Evolutionary conservation across 129 eudicot species (phyloP).

Genomic region (Flaveria sonorensis): DNA sequence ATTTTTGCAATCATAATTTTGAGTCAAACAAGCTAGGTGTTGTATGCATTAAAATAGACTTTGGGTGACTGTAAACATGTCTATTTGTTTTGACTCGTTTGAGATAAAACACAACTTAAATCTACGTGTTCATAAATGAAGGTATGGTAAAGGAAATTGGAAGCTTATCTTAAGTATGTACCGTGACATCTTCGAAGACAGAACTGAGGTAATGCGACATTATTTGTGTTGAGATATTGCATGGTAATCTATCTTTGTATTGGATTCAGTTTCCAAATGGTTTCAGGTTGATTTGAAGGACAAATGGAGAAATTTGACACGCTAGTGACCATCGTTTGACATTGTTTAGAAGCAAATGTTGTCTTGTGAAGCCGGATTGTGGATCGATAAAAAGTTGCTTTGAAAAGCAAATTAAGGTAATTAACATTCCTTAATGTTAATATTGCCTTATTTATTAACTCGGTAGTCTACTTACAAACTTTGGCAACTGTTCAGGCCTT

Average conservation of each 20-base stretch:
- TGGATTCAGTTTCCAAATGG: slow-evolving; percentile 4
- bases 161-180: slow-evolving; percentile 54
- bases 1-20: neutral
- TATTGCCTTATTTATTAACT: neutral
- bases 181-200: slow-evolving; percentile 59
- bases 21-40: neutral
- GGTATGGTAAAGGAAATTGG: slow-evolving; percentile 80
- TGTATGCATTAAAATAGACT: slow-evolving; percentile 2
- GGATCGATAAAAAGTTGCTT: slow-evolving; percentile 4
- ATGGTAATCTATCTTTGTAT: neutral
- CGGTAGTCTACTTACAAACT: neutral
- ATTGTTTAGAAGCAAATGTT: neutral
- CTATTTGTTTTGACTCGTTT: neutral
- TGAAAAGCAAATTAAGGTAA: slow-evolving; percentile 23
- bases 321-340: slow-evolving; percentile 16
- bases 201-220: slow-evolving; percentile 61
- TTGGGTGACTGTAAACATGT: neutral
- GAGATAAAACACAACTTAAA: too few relatives aligned
- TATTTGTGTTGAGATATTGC: neutral
- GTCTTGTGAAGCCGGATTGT: slow-evolving; percentile 8
- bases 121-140: neutral
- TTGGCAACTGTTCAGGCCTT: neutral
- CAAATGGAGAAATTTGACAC: slow-evolving; percentile 72
- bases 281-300: slow-evolving; percentile 76
- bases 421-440: slow-evolving; percentile 17